Evolutionary conservation across 768 basidiomycete species (phyloP).

Genomic region (Boletus pseudo-olivaceus): DNA sequence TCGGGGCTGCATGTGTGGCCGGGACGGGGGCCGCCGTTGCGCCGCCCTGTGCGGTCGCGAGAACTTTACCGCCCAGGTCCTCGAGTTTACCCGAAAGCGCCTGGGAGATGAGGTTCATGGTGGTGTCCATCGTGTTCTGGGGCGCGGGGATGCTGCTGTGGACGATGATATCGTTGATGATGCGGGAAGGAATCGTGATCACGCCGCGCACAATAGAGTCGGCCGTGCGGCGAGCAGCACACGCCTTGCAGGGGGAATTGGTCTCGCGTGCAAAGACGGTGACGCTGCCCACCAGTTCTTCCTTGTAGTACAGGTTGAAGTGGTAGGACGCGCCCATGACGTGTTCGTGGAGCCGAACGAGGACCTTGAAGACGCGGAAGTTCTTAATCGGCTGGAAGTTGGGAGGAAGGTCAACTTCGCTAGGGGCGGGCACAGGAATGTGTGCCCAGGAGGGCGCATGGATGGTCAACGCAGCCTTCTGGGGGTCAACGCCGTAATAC

Average conservation of each 20-base stretch:
- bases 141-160: neutral
- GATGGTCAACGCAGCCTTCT: neutral
- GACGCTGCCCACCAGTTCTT: conserved; percentile 18
- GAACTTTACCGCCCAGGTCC: conserved; percentile 11
- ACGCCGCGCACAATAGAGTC: conserved; percentile 22
- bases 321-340: conserved; percentile 22
- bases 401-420: conserved; percentile 9
- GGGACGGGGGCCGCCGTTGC: neutral
- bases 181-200: conserved; percentile 19
- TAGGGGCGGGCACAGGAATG: conserved; percentile 10
- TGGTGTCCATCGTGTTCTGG: conserved; percentile 12
- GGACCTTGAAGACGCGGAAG: conserved; percentile 27
- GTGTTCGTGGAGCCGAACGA: conserved; percentile 25
- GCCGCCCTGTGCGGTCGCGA: conserved; percentile 21
- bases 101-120: conserved; percentile 9
- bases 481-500: conserved; percentile 25
- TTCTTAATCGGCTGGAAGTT: conserved; percentile 14
- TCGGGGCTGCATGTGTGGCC: neutral
- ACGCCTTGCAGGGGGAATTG: conserved; percentile 25
- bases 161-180: conserved; percentile 23
- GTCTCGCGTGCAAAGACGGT: conserved; percentile 25
- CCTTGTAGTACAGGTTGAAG: conserved; percentile 19
- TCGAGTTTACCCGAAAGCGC: conserved; percentile 16
- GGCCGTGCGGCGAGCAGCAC: conserved; percentile 15
- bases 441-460: conserved; percentile 15